Evolutionary conservation across 108 stramenopile species (phyloP).

Genomic region (Discostella pseudostelligera): DNA sequence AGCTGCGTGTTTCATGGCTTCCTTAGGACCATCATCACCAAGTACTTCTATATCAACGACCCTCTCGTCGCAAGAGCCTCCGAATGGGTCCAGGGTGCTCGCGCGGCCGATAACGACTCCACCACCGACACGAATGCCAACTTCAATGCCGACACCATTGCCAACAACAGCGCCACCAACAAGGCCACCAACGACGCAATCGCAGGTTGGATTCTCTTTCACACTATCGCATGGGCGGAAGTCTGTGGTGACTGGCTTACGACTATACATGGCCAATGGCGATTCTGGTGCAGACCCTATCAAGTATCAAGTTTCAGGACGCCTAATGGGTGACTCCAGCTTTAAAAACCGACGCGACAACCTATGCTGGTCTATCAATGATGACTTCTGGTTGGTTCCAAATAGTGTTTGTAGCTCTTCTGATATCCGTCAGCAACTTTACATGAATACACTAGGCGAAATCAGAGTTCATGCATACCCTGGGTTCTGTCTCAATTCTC

Average conservation of each 20-base stretch:
- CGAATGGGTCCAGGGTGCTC: too few relatives aligned
- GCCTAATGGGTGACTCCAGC: neutral
- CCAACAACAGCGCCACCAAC: too few relatives aligned
- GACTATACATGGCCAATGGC: slow-evolving; percentile 13
- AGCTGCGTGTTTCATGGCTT: too few relatives aligned
- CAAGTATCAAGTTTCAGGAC: slow-evolving; percentile 10
- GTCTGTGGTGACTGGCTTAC: slow-evolving; percentile 17
- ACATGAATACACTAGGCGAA: neutral
- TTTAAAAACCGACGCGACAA: slow-evolving; percentile 1
- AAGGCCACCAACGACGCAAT: too few relatives aligned
- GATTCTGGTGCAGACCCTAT: slow-evolving; percentile 10
- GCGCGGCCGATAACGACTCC: too few relatives aligned
- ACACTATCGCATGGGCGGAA: slow-evolving; percentile 4
- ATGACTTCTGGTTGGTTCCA: neutral
- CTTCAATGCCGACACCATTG: too few relatives aligned
- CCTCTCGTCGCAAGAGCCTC: too few relatives aligned
- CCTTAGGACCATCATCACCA: too few relatives aligned
- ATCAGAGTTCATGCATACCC: slow-evolving; percentile 8
- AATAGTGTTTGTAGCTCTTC: slow-evolving; percentile 2
- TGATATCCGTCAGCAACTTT: slow-evolving; percentile 7
- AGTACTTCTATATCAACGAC: too few relatives aligned
- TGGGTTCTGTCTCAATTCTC: slow-evolving; percentile 7
- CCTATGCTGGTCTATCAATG: slow-evolving; percentile 9
- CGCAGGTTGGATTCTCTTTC: neutral
- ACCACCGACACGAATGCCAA: too few relatives aligned